A percentile compares a stretch with the other conserved stretches of the same genome.
These are phyloP conservation scores for Musa beccarii DNA, from an alignment of 176 grass and related monocot genomes.

Conservation along the genomic window DNA sequence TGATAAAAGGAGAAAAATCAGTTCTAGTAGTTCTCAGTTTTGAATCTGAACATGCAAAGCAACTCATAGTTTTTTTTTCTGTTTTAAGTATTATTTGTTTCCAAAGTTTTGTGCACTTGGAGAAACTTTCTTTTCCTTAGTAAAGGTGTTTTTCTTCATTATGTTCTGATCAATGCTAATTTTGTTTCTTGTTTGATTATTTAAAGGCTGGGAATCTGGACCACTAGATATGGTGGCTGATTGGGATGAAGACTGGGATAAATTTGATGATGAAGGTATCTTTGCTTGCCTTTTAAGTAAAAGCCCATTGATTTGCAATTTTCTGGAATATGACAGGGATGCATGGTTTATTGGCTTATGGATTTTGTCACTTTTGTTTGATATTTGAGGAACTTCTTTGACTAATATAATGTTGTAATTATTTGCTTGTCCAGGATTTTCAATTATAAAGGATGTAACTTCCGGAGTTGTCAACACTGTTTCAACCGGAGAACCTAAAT, in stretches of 20 bases:
- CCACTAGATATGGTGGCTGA: slow-evolving; percentile 54
- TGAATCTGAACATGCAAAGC: not conserved
- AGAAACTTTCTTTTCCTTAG: no score
- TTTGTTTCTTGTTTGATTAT: not conserved
- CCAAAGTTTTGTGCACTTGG: no score
- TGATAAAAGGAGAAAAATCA: no score
- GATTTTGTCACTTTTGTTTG: not conserved
- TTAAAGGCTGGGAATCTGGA: slow-evolving; percentile 81
- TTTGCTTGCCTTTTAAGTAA: not conserved
- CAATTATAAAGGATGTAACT: slow-evolving; percentile 62
- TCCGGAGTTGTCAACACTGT: slow-evolving; percentile 51
- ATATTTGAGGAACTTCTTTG: not conserved
- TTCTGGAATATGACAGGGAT: not conserved
- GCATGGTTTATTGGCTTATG: not conserved
- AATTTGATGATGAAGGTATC: slow-evolving; percentile 98
- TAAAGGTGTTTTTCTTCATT: no score
- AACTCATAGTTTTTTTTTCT: slow-evolving; percentile 8
- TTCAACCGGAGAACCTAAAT: slow-evolving; percentile 40
- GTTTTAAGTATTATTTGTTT: no score
- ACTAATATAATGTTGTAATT: not conserved
- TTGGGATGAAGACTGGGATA: slow-evolving; percentile 99
- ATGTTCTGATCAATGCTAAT: not conserved
- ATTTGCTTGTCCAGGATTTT: slow-evolving; percentile 54
- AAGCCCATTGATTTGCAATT: not conserved
- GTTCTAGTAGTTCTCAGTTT: no score